Base-by-base conservation (phyloP, 768 basidiomycete genomes). In the Lentinula aciculospora region DNA sequence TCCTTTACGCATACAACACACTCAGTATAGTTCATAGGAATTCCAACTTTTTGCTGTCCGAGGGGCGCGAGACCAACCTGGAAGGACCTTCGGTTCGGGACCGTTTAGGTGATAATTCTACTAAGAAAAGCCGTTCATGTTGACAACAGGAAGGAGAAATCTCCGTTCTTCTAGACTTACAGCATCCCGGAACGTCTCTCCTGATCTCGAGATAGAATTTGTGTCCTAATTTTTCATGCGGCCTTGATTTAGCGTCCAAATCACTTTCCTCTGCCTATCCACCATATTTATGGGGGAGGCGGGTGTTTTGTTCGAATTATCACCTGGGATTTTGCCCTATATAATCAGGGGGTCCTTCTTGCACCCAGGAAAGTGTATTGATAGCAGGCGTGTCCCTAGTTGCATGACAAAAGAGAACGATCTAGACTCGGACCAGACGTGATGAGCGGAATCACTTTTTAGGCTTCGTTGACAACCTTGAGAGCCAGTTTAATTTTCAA, bases 1-100 rank as follows among this genome's bases (percentile, higher is more conserved):
- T 54, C 36, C n/a, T 53, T 47, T 29, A 50, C 57, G 44, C 57
- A 61, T 4, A 53, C 42, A 17, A 36, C 28, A 53, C 60, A 61
- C 12, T 57, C 60, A 10, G 56, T 45, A 25, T 61, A 36, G 21
- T 53, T 15, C 12, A 31, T 47, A 19, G 54, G 36, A 10, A 28
- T 42, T 25, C 57, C 60, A 2, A 58, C 32, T 21, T 61, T 57
- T 23, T 23, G 23, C n/a, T 58, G 39, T 8, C 44, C 44, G 21
- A 58, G 47, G 6, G 60, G 50, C 8, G 23, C 32, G 6, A 58
- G 13, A 47, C 57, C 4, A 55, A 13, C 15, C 28, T 27, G 28
- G 57, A 60, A 7, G 21, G n/a, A 15, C 42, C 17, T 23, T 58
- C 48, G 15, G 15, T 45, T n/a, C 27, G 4, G 21, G 28, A n/a